These are phyloP conservation scores for Tricholomella constricta DNA, from an alignment of 768 basidiomycete species.

Conservation along the genomic window DNA sequence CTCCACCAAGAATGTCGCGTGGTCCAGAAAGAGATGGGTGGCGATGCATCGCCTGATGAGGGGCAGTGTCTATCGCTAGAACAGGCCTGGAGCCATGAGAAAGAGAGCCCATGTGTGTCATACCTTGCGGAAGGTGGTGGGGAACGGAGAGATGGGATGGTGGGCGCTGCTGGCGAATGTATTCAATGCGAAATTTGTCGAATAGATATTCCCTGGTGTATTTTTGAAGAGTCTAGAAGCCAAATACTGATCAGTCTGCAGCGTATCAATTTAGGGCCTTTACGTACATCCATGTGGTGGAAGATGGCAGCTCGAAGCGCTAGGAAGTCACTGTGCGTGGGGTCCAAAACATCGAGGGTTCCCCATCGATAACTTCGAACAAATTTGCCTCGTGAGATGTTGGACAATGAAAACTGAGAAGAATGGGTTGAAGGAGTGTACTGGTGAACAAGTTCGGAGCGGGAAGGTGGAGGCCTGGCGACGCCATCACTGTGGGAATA, in stretches of 20 bases:
- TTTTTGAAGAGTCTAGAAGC: slow-evolving; percentile 73
- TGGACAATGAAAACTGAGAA: slow-evolving; percentile 37
- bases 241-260: slow-evolving; percentile 11
- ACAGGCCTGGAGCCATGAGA: slow-evolving; percentile 55
- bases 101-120: slow-evolving; percentile 47
- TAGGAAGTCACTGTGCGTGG: slow-evolving; percentile 79
- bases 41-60: slow-evolving; percentile 45
- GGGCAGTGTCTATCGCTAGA: slow-evolving; percentile 63
- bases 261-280: slow-evolving; percentile 15
- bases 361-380: slow-evolving; percentile 84
- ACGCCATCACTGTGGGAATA: slow-evolving; percentile 87
- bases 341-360: slow-evolving; percentile 75
- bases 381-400: slow-evolving; percentile 63
- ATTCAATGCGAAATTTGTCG: slow-evolving; percentile 71
- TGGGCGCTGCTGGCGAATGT: slow-evolving; percentile 50
- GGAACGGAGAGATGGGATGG: slow-evolving; percentile 47
- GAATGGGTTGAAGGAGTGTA: slow-evolving; percentile 61
- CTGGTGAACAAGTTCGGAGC: slow-evolving; percentile 73
- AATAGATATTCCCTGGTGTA: slow-evolving; percentile 84
- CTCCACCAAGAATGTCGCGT: slow-evolving; percentile 49
- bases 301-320: slow-evolving; percentile 78
- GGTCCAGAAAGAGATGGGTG: slow-evolving; percentile 47
- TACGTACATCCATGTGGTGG: slow-evolving; percentile 83
- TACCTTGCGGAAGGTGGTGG: slow-evolving; percentile 36
- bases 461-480: slow-evolving; percentile 52